phyloP scores from a whole-genome alignment of 176 grass and related monocot species.

The Zoysia pacifica region DNA sequence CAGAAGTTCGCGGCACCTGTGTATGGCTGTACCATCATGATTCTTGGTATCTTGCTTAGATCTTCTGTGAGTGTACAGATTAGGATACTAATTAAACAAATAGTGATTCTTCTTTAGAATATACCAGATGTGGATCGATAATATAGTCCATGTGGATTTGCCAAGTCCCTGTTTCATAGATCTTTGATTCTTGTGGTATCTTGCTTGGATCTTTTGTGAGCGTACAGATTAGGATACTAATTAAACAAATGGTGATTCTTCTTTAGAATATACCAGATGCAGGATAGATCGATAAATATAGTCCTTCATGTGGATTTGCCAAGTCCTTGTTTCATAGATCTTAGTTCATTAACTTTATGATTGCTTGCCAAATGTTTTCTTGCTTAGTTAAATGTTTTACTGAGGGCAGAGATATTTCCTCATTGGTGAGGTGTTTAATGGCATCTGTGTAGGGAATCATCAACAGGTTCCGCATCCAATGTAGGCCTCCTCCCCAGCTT shows the following conservation, averaged over 20 bases:
- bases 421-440: conserved; percentile 1
- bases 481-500: background rate
- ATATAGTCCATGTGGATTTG: conserved; percentile 1
- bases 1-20: background rate
- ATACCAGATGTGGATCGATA: background rate
- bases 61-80: background rate
- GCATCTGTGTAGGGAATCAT: background rate
- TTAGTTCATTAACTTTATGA: background rate
- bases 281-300: background rate
- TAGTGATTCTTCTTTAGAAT: background rate
- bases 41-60: conserved; percentile 1
- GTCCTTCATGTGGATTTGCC: background rate
- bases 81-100: conserved; percentile 1
- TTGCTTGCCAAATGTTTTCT: conserved; percentile 26
- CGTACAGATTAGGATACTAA: background rate
- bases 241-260: background rate
- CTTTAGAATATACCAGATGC: background rate
- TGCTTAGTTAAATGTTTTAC: conserved; percentile 3
- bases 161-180: background rate
- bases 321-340: background rate
- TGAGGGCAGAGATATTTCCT: conserved; percentile 18
- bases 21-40: background rate
- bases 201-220: conserved; percentile 1
- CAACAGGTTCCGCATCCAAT: background rate
- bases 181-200: background rate